Conservation (phyloP, 805 yeast genomes). For the Torulaspora delbrueckii region DNA sequence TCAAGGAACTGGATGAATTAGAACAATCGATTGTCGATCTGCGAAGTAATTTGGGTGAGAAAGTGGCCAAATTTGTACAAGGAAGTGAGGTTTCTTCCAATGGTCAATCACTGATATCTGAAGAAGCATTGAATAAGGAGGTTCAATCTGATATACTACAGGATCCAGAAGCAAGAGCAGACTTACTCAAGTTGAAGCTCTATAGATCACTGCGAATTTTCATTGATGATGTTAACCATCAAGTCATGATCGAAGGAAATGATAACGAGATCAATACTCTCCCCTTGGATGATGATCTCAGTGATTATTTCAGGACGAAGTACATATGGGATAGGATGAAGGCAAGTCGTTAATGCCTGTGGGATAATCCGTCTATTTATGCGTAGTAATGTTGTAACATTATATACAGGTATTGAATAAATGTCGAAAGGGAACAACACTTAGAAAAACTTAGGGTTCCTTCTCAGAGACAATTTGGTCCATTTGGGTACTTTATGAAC, state of each 20-base stretch:
- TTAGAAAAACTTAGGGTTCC: constrained; percentile 67
- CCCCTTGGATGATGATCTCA: constrained; percentile 48
- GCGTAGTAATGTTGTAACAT: constrained; percentile 5
- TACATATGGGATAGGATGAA: constrained; percentile 69
- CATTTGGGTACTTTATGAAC: constrained; percentile 86
- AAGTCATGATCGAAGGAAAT: constrained; percentile 47
- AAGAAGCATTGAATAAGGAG: constrained; percentile 8
- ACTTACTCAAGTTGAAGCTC: constrained; percentile 50
- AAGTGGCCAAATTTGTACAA: constrained; percentile 16
- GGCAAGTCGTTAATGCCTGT: neutral
- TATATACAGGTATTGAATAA: constrained; percentile 1
- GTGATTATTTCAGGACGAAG: constrained; percentile 66
- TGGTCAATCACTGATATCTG: constrained; percentile 2
- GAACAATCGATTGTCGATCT: constrained; percentile 21
- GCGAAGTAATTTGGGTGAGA: constrained; percentile 21
- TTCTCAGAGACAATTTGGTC: constrained; percentile 80
- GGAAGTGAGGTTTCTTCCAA: constrained; percentile 1
- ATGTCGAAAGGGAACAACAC: constrained; percentile 3
- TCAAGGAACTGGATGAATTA: constrained; percentile 24
- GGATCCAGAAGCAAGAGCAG: constrained; percentile 23
- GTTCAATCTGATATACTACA: constrained; percentile 6
- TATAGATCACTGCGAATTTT: constrained; percentile 57
- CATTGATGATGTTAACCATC: constrained; percentile 40
- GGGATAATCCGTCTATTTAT: neutral
- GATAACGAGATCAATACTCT: constrained; percentile 46